phyloP scores from a whole-genome alignment of 208 protist genomes.

The Leishmania guyanensis region DNA sequence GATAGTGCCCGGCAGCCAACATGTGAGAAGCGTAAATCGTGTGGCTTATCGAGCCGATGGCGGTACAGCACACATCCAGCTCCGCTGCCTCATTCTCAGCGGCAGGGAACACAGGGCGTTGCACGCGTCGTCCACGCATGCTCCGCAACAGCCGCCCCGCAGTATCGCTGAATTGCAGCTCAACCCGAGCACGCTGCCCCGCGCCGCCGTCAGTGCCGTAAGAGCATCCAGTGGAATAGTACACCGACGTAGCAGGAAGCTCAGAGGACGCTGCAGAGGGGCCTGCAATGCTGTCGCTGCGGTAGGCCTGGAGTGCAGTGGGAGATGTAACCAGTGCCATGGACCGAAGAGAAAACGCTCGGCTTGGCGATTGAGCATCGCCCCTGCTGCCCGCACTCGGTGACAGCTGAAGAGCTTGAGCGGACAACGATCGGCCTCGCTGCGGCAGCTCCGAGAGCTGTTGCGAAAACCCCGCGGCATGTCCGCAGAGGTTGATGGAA shows the following conservation, averaged over 20 bases:
- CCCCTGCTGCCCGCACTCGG: neutral
- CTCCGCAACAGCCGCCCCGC: slow-evolving; percentile 26
- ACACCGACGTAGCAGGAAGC: neutral
- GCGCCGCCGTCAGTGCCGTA: neutral
- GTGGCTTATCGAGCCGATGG: slow-evolving; percentile 45
- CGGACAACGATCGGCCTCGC: neutral
- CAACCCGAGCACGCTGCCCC: neutral
- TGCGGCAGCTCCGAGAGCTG: neutral
- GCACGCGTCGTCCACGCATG: slow-evolving; percentile 20
- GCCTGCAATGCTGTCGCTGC: neutral
- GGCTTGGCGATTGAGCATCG: neutral
- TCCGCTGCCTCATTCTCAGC: neutral
- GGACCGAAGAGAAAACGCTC: neutral
- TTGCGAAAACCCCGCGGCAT: neutral
- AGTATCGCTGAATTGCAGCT: slow-evolving; percentile 25
- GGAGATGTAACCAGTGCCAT: neutral
- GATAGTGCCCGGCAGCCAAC: slow-evolving; percentile 12
- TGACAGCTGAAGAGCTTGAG: neutral
- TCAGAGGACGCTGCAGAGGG: neutral
- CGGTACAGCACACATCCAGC: slow-evolving; percentile 32
- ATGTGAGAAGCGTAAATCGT: slow-evolving; percentile 26
- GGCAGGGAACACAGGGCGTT: slow-evolving; percentile 10
- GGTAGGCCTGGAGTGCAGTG: neutral
- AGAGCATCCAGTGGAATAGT: neutral
- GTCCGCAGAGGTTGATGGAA: neutral